Base-by-base conservation (phyloP, 768 basidiomycete species). In the Megacollybia marginata region DNA sequence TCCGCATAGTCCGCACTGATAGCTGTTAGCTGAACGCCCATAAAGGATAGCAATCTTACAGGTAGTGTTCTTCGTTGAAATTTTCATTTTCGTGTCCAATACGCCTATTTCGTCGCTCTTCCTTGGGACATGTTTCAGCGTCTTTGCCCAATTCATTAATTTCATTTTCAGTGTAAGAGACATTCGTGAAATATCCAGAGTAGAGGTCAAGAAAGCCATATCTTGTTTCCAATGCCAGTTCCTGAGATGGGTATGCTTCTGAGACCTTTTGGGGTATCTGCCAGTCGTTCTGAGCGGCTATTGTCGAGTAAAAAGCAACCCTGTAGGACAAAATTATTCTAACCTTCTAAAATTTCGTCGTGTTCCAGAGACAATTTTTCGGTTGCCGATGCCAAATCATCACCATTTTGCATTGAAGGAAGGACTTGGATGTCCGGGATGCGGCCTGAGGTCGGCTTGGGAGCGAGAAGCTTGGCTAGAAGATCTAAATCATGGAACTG, bases 21-120 rank as follows among this genome's bases (percentile, higher is more conserved):
- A 35, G 46, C 44, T 23, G 40, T 54, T 19, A 55, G 40, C 44
- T 52, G 43, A 52, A 10, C 8, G 3, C 15, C 31, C 34, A 20
- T 3, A 42, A 23, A 23, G 34, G 12, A 42, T 16, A 35, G 9
- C 9, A 33, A 48, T 20, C 79, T 48, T 64, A 90, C 90, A 90
- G 83, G 61, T 92, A 92, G 66, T 92, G 72, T 57, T 91, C 88
- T 57, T 80, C 82, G 56, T 92, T 83, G 77, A 83, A 93, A 65
- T 90, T 91, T 31, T 75, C 70, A 35, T 91, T 72, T 62, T 92
- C 90, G 53, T 80, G 82, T 48, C 67, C 62, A 10, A 79, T 54
- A 44, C 88, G 76, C 51, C 69, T 70, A 38, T 52, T 55, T 28
- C 80, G 72, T 34, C 88, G 75, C 54, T 84, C 80, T 3, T 64